These are phyloP conservation scores for Aspergillus awamori DNA, from an alignment of 2,329 filamentous ascomycete genomes.

Conservation along the genomic window DNA sequence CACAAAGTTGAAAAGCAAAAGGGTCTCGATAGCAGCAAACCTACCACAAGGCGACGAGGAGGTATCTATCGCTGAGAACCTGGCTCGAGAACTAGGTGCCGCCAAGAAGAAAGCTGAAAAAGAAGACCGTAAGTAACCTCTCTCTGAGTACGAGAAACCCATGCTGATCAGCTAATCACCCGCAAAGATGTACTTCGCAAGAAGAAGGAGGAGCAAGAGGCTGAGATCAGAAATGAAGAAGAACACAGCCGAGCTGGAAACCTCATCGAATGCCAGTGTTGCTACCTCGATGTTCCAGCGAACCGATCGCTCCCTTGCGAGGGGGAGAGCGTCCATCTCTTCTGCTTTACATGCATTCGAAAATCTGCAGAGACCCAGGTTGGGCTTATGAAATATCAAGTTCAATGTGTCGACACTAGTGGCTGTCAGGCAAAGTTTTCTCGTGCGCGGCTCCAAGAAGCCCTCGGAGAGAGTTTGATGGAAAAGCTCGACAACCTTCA, in stretches of 20 bases:
- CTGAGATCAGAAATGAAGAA: conserved; percentile 40
- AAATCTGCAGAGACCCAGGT: conserved; percentile 69
- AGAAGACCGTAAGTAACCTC: conserved; percentile 19
- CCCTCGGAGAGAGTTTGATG: conserved; percentile 61
- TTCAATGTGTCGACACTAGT: conserved; percentile 71
- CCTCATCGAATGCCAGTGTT: conserved; percentile 71
- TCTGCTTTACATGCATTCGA: conserved; percentile 69
- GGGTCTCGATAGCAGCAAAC: background rate
- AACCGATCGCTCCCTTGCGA: conserved; percentile 72
- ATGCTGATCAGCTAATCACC: conserved; percentile 7
- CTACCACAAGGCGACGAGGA: background rate
- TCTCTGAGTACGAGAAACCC: background rate
- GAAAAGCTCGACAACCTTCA: conserved; percentile 70
- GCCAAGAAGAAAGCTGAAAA: conserved; percentile 30
- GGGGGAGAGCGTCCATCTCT: conserved; percentile 62
- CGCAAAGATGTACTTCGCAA: conserved; percentile 17
- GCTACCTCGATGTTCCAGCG: conserved; percentile 66
- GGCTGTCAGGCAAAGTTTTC: conserved; percentile 67
- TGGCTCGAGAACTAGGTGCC: conserved; percentile 30
- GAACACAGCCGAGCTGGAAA: conserved; percentile 52
- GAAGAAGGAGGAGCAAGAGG: conserved; percentile 27
- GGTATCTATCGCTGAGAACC: conserved; percentile 1
- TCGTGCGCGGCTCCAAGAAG: conserved; percentile 55
- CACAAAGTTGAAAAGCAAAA: conserved; percentile 22
- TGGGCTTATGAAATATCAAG: conserved; percentile 67